Conservation (phyloP, 768 basidiomycete genomes). For the Tylopilus vinaceipallidus region DNA sequence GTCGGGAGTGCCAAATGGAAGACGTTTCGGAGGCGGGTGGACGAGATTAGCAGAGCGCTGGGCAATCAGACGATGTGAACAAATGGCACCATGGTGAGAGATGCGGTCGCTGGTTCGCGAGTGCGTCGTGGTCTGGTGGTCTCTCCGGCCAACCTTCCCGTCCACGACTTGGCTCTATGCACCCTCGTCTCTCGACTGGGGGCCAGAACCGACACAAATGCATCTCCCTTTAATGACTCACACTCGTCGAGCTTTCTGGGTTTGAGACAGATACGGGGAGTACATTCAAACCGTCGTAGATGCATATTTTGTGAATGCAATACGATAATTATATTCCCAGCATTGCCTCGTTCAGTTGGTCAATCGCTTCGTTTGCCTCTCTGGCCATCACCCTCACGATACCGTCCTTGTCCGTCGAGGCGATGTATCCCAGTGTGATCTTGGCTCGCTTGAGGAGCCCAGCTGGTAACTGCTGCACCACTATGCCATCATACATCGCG, state of each 20-base stretch:
- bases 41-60: conserved; percentile 67
- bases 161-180: conserved; percentile 18
- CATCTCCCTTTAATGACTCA: conserved; percentile 81
- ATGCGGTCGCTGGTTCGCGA: conserved; percentile 20
- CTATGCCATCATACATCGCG: conserved; percentile 44
- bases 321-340: conserved; percentile 35
- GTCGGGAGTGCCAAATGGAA: conserved; percentile 69
- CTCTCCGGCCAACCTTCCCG: conserved; percentile 18
- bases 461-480: conserved; percentile 20
- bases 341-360: conserved; percentile 47
- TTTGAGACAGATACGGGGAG: conserved; percentile 96
- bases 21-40: conserved; percentile 65
- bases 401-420: conserved; percentile 67
- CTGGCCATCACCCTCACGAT: conserved; percentile 74
- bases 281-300: too few species aligned
- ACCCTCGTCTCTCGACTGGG: conserved; percentile 6
- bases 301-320: too few species aligned
- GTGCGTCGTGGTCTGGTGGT: conserved; percentile 28
- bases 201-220: conserved; percentile 52
- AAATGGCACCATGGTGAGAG: too few species aligned
- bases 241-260: conserved; percentile 56
- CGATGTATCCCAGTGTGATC: conserved; percentile 66
- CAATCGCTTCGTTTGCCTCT: conserved; percentile 58
- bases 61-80: conserved; percentile 43
- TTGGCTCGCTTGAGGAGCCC: conserved; percentile 48